Percentiles rank a stretch among this genome's conserved stretches.
phyloP scores from a whole-genome alignment of 306 rosid species.

The Rubus parviflorus region DNA sequence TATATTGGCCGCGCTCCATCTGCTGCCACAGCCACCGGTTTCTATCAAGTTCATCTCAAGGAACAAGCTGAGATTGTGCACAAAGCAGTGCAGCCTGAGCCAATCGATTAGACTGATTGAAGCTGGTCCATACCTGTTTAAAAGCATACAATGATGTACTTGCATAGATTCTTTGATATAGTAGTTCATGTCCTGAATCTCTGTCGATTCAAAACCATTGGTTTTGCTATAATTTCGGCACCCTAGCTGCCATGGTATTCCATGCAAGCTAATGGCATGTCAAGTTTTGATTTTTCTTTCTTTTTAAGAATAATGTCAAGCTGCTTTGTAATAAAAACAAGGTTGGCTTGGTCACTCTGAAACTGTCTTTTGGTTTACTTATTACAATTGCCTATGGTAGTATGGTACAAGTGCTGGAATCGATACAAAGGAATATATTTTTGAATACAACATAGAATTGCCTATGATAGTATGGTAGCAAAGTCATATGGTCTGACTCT shows the following conservation, averaged over 20 bases:
- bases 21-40: conserved; percentile 91
- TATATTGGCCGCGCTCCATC: conserved; percentile 91
- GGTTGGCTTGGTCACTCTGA: not conserved
- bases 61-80: conserved; percentile 81
- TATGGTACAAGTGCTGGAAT: too few species aligned
- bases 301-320: conserved; percentile 1
- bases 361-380: not conserved
- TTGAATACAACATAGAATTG: too few species aligned
- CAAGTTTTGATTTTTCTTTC: not conserved
- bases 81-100: conserved; percentile 74
- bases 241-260: not conserved
- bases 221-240: not conserved
- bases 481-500: too few species aligned
- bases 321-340: not conserved
- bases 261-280: conserved; percentile 7
- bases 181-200: not conserved
- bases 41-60: conserved; percentile 70
- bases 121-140: not conserved
- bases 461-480: too few species aligned
- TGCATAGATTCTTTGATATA: not conserved
- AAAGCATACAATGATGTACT: not conserved
- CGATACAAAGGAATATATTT: too few species aligned
- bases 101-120: conserved; percentile 39
- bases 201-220: not conserved
- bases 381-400: too few species aligned